Conservation (phyloP, 495 filamentous ascomycete genomes). For the Achaetomiella virescens region DNA sequence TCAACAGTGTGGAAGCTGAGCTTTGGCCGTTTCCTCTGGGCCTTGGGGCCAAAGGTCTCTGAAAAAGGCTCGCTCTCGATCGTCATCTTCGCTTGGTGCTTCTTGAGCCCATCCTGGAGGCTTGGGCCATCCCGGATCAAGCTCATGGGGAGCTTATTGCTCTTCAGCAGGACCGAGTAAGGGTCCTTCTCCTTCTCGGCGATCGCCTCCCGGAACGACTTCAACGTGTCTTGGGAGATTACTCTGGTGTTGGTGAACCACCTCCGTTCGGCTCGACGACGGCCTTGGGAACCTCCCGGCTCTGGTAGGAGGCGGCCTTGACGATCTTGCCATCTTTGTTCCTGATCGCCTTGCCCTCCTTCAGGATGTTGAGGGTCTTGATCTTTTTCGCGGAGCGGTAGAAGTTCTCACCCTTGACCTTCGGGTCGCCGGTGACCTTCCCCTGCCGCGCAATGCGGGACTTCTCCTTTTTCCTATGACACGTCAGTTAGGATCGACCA, state of each 20-base stretch:
- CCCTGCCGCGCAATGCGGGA: constrained; percentile 71
- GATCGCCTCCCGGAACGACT: constrained; percentile 85
- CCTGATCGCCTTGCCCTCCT: constrained; percentile 65
- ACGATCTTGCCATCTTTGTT: constrained; percentile 70
- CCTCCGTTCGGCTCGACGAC: constrained; percentile 90
- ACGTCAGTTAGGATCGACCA: constrained; percentile 2
- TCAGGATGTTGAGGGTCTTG: constrained; percentile 79
- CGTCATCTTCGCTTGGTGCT: constrained; percentile 90
- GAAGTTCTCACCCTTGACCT: constrained; percentile 72
- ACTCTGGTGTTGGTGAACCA: constrained; percentile 57
- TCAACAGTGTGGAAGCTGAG: constrained; percentile 70
- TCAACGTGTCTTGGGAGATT: constrained; percentile 58
- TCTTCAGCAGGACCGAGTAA: constrained; percentile 83
- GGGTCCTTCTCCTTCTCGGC: constrained; percentile 85
- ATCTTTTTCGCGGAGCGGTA: constrained; percentile 72
- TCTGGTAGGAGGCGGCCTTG: constrained; percentile 76
- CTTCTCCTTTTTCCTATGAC: constrained; percentile 75
- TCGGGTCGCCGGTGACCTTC: constrained; percentile 78
- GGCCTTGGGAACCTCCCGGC: constrained; percentile 65
- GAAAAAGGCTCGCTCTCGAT: constrained; percentile 79
- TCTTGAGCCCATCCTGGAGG: constrained; percentile 76
- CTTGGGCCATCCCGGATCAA: constrained; percentile 32
- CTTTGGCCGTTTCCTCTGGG: constrained; percentile 87
- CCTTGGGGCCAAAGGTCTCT: constrained; percentile 91
- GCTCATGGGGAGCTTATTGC: constrained; percentile 61